phyloP scores from a whole-genome alignment of 1,284 basidiomycete species.

The Tranzscheliella williamsii region DNA sequence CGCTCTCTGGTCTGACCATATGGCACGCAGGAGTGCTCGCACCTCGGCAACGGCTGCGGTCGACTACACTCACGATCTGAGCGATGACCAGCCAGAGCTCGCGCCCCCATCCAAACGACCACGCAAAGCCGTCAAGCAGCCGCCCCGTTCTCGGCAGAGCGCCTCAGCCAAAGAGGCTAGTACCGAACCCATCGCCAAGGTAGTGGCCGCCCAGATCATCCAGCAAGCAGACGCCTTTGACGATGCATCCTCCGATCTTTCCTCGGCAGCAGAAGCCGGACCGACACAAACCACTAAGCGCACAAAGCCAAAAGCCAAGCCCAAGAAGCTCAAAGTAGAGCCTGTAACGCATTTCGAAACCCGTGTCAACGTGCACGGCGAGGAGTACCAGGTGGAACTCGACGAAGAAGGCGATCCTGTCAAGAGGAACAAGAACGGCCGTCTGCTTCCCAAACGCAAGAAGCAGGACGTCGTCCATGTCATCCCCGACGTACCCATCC shows the following conservation, averaged over 20 bases:
- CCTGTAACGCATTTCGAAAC: conserved; percentile 26
- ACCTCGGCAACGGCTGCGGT: background rate
- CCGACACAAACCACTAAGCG: conserved; percentile 4
- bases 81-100: background rate
- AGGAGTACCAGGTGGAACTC: conserved; percentile 34
- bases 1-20: no score
- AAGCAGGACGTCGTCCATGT: conserved; percentile 70
- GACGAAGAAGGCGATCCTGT: conserved; percentile 46
- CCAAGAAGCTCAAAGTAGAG: conserved; percentile 27
- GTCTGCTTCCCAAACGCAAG: conserved; percentile 64
- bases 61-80: background rate
- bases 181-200: background rate
- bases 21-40: background rate
- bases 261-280: conserved; percentile 1
- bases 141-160: background rate
- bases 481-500: conserved; percentile 67
- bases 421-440: conserved; percentile 61
- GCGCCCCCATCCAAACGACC: background rate
- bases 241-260: conserved; percentile 1
- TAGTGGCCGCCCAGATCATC: background rate
- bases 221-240: background rate
- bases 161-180: background rate
- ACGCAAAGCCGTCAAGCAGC: background rate
- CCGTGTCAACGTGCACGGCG: conserved; percentile 29
- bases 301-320: conserved; percentile 10